These are phyloP conservation scores for Chlorophyllum brunneum DNA, from an alignment of 768 basidiomycete species.

Conservation along the genomic window DNA sequence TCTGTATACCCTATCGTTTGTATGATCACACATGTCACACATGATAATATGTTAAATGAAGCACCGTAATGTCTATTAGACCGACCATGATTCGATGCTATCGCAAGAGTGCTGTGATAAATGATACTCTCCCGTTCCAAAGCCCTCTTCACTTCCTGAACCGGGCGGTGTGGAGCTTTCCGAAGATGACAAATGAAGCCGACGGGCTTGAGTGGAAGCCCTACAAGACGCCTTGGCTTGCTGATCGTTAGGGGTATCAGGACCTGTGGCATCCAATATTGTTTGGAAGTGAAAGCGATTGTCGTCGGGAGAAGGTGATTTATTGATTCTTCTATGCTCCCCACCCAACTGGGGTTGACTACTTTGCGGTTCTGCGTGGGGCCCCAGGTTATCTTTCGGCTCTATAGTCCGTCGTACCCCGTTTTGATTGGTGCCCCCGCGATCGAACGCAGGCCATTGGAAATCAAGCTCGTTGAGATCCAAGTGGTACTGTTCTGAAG, in stretches of 20 bases:
- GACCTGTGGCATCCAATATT: background rate
- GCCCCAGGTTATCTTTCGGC: background rate
- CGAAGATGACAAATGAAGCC: constrained; percentile 34
- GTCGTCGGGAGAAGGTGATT: background rate
- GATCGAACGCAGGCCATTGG: constrained; percentile 51
- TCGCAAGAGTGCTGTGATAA: too few species aligned
- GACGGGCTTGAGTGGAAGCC: constrained; percentile 34
- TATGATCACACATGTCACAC: too few species aligned
- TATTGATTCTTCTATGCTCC: background rate
- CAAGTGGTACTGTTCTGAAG: constrained; percentile 29
- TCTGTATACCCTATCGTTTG: background rate
- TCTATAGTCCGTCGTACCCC: background rate
- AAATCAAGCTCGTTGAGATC: constrained; percentile 46
- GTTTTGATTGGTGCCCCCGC: constrained; percentile 4
- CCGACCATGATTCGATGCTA: constrained; percentile 36
- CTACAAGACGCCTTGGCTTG: too few species aligned
- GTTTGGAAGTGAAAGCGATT: constrained; percentile 5
- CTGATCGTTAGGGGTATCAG: too few species aligned
- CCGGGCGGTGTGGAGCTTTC: constrained; percentile 9
- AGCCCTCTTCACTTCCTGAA: too few species aligned
- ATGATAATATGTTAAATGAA: too few species aligned
- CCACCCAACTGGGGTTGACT: background rate
- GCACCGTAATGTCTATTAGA: background rate
- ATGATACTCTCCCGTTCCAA: too few species aligned
- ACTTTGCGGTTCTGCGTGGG: background rate